Evolutionary conservation across 257 asterid genomes (phyloP), one percentile per base, ranked within the genome.

Genomic region (Nemophila menziesii): DNA sequence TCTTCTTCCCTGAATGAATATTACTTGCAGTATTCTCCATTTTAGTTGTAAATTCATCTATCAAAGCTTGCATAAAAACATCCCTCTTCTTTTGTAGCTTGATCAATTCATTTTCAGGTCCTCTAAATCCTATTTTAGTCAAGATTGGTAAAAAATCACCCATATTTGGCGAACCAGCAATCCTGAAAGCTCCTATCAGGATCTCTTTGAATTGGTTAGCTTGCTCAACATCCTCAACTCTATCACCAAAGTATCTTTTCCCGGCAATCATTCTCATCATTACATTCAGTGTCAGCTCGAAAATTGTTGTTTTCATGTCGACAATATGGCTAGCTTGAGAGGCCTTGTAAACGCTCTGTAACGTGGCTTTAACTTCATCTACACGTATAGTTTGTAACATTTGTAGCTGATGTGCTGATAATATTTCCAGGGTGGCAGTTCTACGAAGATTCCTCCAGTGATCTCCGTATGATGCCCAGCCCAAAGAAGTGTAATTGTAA

Each of bases 381-480:
- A 16, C 33, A 7, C 36, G 3, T 2, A 10, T 1, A 68, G 68
- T 46, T 0, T 13, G 22, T 13, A 51, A 45, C 18, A 16, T 48
- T 43, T 44, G 20, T 49, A 66, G 51, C 12, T 64, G 66, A 36
- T 39, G 29, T 15, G 46, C 0, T 16, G 78, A 66, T 40, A 71
- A 64, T 22, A 71, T 8, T 11, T 71, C 72, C 16, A 24, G 43
- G 4, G 63, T 36, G 4, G 44, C 49, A 22, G 60, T 0, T 46
- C 71, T 65, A 43, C 68, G 66, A 53, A 71, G 64, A 33, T 58
- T 38, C 16, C 66, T 60, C 69, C 64, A 67, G 18, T 22, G 61
- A 2, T 50, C 59, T 7, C 74, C 68, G 54, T 71, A 67, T 2
- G 48, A 45, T 5, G 64, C 62, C 3, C 64, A 64, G 0, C 22